These are phyloP conservation scores for Neonectria punicea DNA, from an alignment of 2,329 filamentous ascomycete species.

Conservation along the genomic window DNA sequence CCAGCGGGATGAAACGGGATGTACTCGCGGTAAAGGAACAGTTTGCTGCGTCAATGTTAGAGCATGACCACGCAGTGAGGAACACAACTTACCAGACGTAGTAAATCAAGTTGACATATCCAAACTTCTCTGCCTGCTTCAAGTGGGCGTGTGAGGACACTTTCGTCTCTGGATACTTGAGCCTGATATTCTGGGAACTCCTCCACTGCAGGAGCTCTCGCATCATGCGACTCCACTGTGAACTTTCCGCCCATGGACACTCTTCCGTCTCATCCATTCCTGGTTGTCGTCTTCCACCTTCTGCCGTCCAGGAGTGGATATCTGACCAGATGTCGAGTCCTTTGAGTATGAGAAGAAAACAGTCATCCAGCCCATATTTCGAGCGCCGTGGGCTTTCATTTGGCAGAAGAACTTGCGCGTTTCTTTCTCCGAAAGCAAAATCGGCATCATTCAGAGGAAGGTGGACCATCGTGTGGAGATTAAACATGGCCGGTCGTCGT, in stretches of 20 bases:
- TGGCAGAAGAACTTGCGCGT: not conserved
- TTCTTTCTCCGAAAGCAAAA: constrained; percentile 31
- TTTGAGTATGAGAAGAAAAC: constrained; percentile 30
- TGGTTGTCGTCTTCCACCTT: constrained; percentile 33
- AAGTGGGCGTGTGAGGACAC: constrained; percentile 38
- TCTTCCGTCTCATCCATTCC: constrained; percentile 36
- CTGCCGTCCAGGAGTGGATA: constrained; percentile 38
- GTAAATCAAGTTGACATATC: constrained; percentile 40
- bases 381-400: not conserved
- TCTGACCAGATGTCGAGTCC: constrained; percentile 39
- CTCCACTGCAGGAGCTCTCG: constrained; percentile 33
- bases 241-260: constrained; percentile 34
- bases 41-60: constrained; percentile 1
- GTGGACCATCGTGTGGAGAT: constrained; percentile 30
- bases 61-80: not conserved
- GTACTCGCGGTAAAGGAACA: constrained; percentile 37
- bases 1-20: constrained; percentile 40
- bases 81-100: constrained; percentile 34
- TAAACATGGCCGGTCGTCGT: constrained; percentile 37
- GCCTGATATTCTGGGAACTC: constrained; percentile 21
- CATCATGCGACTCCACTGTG: constrained; percentile 37
- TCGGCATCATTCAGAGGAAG: constrained; percentile 31
- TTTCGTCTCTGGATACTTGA: constrained; percentile 39
- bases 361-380: constrained; percentile 17
- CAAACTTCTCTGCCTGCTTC: constrained; percentile 40